Conservation (phyloP, 208 protist species). For the Acanthamoeba culbertsoni region DNA sequence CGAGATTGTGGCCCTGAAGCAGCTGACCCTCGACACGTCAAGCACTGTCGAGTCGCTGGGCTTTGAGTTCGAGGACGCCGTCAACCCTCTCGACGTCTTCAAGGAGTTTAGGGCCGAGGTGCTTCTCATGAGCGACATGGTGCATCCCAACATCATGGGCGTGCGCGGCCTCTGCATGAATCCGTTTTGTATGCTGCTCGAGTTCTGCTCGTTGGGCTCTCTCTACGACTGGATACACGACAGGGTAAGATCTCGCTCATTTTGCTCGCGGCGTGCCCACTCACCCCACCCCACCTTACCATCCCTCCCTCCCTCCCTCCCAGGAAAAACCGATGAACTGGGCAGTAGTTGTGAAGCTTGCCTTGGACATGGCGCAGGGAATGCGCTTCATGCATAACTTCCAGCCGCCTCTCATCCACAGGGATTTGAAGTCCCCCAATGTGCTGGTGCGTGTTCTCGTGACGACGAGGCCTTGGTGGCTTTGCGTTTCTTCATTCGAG, state of each 20-base stretch:
- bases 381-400: constrained; percentile 65
- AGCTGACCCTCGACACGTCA: constrained; percentile 43
- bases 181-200: constrained; percentile 57
- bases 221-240: constrained; percentile 58
- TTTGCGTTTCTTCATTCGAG: too few species aligned
- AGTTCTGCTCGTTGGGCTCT: constrained; percentile 43
- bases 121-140: constrained; percentile 54
- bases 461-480: too few species aligned
- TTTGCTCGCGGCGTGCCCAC: too few species aligned
- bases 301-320: neutral
- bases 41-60: constrained; percentile 37
- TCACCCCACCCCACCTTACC: too few species aligned
- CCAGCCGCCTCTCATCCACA: constrained; percentile 37
- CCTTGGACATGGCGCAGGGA: constrained; percentile 39
- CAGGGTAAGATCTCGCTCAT: neutral
- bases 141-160: constrained; percentile 52
- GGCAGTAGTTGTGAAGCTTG: constrained; percentile 27
- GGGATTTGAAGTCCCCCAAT: constrained; percentile 48
- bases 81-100: constrained; percentile 48
- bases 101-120: constrained; percentile 44
- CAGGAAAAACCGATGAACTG: neutral
- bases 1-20: constrained; percentile 55
- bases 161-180: constrained; percentile 27
- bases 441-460: neutral
- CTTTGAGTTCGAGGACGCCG: constrained; percentile 56